These are phyloP conservation scores for Elsinoe necatrix DNA, from an alignment of 2,329 filamentous ascomycete species.

Conservation along the genomic window DNA sequence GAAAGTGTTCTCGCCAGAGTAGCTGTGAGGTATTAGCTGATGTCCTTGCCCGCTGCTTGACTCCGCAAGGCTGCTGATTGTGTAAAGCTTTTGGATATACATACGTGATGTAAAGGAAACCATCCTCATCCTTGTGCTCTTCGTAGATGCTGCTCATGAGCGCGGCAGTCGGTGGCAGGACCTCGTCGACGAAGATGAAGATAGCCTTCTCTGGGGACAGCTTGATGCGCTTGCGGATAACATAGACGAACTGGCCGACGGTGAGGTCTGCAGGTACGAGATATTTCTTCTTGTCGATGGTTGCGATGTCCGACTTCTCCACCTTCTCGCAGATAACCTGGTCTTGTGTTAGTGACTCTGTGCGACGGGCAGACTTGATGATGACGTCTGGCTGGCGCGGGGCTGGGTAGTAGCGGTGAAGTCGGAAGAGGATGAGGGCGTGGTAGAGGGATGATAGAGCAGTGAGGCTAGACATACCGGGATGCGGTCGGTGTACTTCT, in stretches of 20 bases:
- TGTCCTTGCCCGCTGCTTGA: neutral
- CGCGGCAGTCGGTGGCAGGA: constrained; percentile 88
- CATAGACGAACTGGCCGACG: constrained; percentile 98
- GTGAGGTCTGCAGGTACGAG: constrained; percentile 95
- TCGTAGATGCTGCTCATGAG: constrained; percentile 99
- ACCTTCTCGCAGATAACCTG: constrained; percentile 99
- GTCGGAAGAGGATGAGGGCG: neutral
- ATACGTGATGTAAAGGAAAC: constrained; percentile 96
- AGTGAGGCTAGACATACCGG: constrained; percentile 58
- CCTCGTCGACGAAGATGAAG: constrained; percentile 99
- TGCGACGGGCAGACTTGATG: neutral
- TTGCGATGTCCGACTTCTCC: constrained; percentile 97
- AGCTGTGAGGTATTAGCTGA: constrained; percentile 41
- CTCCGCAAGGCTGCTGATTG: neutral
- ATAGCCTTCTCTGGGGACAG: constrained; percentile 98
- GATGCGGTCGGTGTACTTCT: constrained; percentile 98
- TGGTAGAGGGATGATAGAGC: constrained; percentile 16
- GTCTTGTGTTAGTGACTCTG: constrained; percentile 14
- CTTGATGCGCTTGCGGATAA: constrained; percentile 99
- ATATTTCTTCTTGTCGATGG: constrained; percentile 99
- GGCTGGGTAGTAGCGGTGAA: constrained; percentile 13
- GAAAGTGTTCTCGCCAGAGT: constrained; percentile 99
- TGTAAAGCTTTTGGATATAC: constrained; percentile 26
- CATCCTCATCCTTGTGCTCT: constrained; percentile 84
- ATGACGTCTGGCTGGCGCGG: constrained; percentile 8